These are phyloP conservation scores for Vickermania ingenoplastis DNA, from an alignment of 208 protist species.

Conservation along the genomic window DNA sequence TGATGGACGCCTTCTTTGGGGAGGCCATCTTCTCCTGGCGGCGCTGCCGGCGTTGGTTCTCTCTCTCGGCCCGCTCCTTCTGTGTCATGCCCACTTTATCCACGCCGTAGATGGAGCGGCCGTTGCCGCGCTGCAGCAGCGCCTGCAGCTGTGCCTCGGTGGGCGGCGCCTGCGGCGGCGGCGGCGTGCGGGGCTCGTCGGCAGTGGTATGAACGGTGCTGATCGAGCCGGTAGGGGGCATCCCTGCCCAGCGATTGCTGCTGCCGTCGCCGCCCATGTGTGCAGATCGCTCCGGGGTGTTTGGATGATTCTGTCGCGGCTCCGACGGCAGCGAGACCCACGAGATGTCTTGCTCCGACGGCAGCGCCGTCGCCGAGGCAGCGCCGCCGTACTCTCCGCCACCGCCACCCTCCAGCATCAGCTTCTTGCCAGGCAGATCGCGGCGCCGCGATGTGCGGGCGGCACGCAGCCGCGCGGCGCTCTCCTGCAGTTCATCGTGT, in stretches of 20 bases:
- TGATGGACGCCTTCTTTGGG: background rate
- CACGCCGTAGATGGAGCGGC: constrained; percentile 17
- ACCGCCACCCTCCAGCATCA: background rate
- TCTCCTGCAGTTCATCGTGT: constrained; percentile 16
- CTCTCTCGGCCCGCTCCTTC: background rate
- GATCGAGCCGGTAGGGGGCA: background rate
- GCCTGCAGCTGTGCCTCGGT: constrained; percentile 1
- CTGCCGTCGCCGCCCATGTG: background rate
- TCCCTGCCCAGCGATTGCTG: background rate
- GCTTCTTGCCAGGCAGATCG: background rate
- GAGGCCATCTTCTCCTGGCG: background rate
- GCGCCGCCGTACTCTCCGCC: background rate
- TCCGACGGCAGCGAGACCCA: background rate
- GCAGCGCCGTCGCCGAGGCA: background rate
- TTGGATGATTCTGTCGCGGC: background rate
- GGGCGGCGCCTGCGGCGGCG: background rate
- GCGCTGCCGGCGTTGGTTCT: background rate
- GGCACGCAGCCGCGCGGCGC: constrained; percentile 4
- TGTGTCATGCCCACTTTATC: constrained; percentile 1
- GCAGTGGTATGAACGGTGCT: background rate
- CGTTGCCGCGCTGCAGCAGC: constrained; percentile 18
- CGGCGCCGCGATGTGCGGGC: background rate
- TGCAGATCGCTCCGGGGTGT: background rate
- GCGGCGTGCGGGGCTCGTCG: background rate
- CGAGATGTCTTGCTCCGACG: background rate